These are phyloP conservation scores for Paramyrothecium sp. DNA, from an alignment of 2,329 filamentous ascomycete genomes.

Conservation along the genomic window DNA sequence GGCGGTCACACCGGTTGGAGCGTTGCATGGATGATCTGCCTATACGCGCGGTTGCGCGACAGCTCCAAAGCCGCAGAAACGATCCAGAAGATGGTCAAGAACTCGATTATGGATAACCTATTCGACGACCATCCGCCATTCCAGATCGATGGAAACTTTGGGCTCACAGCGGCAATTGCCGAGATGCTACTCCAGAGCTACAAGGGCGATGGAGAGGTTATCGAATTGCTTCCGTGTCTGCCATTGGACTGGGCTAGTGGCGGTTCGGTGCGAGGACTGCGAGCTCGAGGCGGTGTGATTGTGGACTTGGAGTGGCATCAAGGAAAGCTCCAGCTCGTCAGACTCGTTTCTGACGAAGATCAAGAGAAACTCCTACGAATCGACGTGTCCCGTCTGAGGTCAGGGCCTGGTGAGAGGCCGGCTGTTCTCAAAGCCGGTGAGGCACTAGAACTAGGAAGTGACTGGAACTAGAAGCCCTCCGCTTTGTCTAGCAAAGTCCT, in stretches of 20 bases:
- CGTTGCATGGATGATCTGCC: conserved; percentile 47
- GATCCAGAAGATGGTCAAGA: conserved; percentile 13
- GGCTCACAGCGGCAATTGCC: conserved; percentile 7
- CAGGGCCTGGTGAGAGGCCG: not conserved
- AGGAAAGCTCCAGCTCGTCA: not conserved
- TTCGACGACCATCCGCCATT: conserved; percentile 21
- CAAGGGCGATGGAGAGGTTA: not conserved
- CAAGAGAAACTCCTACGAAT: not conserved
- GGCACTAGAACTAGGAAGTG: not conserved
- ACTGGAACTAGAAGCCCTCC: not conserved
- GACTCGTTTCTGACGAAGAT: not conserved
- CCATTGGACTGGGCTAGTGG: conserved; percentile 7
- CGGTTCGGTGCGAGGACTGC: conserved; percentile 5
- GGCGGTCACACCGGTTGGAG: conserved; percentile 52
- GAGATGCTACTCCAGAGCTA: conserved; percentile 5
- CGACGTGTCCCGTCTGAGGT: not conserved
- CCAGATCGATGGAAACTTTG: conserved; percentile 28
- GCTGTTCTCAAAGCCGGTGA: not conserved
- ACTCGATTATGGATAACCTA: conserved; percentile 15
- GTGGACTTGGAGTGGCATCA: conserved; percentile 9
- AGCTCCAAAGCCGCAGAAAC: conserved; percentile 8
- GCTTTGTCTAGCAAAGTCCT: too few species aligned
- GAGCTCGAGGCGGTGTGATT: conserved; percentile 6
- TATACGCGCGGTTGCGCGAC: conserved; percentile 41
- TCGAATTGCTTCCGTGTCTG: conserved; percentile 5